Base-by-base conservation (phyloP, 1,284 basidiomycete species). In the Puccinia coronata region DNA sequence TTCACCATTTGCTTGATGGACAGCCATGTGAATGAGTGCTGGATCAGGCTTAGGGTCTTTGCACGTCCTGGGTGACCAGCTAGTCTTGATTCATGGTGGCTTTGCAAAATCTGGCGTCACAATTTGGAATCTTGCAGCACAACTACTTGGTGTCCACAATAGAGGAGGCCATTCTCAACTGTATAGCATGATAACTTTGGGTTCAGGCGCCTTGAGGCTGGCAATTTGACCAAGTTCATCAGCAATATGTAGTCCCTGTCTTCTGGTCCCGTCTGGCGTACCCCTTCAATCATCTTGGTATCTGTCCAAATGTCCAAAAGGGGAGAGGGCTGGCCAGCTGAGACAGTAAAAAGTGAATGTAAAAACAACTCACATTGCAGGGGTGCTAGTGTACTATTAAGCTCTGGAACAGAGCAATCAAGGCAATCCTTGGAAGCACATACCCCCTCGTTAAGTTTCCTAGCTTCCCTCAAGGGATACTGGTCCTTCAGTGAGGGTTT, bases 41-140 rank as follows among this genome's bases (percentile, higher is more conserved):
- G 14, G 2, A 86, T 55, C 2, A 84, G 63, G 8, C 84, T 51
- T 82, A 84, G 53, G 0, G 87, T 90, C 79, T 87, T 88, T 0
- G 77, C 83, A 2, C 83, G 79, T 0, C 90, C 89, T 0, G 85
- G 87, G 82, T 90, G 89, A 4, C 89, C 82, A 43, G 85, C 84
- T 1, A 83, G 34, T 8, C 70, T 69, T 0, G 67, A 36, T 80
- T 86, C 84, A 81, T 87, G 86, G 0, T 47, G 47, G 49, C 28
- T 51, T 31, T 28, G 18, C 2, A 72, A 1, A 1, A 72, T 72
- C 0, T n/a, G 1, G 2, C 9, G 4, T 16, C 28, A 20, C 5
- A 72, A 0, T 14, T 4, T 16, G 2, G 1, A 6, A 28, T 49
- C 49, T 1, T 11, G 8, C 16, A 49, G 70, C 31, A 72, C 49